A percentile compares a stretch with the other conserved stretches of the same genome.
These are phyloP conservation scores for Aspergillus sp. DNA, from an alignment of 2,329 filamentous ascomycete species.

Conservation along the genomic window DNA sequence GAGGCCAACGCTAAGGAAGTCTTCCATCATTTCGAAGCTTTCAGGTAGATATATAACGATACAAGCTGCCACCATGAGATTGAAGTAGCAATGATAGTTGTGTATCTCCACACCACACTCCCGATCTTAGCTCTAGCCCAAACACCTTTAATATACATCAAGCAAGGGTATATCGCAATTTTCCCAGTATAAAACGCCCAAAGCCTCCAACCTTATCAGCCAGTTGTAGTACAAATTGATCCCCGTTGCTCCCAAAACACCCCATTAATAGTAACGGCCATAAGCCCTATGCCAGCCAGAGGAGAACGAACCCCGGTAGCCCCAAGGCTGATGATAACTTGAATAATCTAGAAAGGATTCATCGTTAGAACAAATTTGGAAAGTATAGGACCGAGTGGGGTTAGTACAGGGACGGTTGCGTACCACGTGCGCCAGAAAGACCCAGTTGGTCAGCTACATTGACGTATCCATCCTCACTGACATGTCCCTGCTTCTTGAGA, in stretches of 20 bases:
- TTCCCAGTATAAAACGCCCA: background rate
- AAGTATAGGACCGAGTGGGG: constrained; percentile 2
- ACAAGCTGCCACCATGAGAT: too few species aligned
- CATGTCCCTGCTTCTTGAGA: constrained; percentile 23
- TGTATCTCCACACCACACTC: too few species aligned
- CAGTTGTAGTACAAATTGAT: too few species aligned
- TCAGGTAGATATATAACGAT: too few species aligned
- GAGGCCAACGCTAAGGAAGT: too few species aligned
- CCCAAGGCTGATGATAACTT: constrained; percentile 38
- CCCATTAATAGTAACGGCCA: background rate
- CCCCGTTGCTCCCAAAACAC: background rate
- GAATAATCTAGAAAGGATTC: constrained; percentile 28
- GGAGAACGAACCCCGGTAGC: constrained; percentile 16
- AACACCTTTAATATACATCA: too few species aligned
- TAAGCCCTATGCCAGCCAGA: constrained; percentile 12
- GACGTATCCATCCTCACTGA: constrained; percentile 38
- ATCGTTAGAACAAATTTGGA: background rate
- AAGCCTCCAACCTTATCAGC: background rate
- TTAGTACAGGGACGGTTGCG: constrained; percentile 17
- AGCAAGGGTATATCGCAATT: constrained; percentile 2
- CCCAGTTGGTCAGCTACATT: constrained; percentile 42
- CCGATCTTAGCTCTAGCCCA: too few species aligned
- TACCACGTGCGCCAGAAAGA: constrained; percentile 35
- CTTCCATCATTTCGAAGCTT: too few species aligned
- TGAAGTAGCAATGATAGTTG: too few species aligned